These are phyloP conservation scores for Debaryomyces tyrocola DNA, from an alignment of 805 yeast genomes.

Conservation along the genomic window DNA sequence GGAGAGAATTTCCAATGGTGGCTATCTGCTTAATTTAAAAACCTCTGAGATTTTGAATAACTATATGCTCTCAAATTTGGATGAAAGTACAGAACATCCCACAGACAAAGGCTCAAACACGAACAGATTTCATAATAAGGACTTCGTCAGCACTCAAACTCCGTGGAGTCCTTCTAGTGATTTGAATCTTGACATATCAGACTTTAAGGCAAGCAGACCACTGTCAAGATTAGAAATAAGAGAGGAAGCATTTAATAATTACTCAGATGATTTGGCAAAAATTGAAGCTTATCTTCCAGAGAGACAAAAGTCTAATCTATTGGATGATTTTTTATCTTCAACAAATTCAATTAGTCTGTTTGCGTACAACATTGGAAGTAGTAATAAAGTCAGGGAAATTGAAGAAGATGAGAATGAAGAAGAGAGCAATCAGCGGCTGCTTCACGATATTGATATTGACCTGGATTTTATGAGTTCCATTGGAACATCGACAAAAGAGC, in stretches of 20 bases:
- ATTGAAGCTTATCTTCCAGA: conserved; percentile 27
- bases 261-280: conserved; percentile 36
- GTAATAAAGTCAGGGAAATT: neutral
- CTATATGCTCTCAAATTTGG: conserved; percentile 15
- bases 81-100: neutral
- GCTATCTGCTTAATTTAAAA: conserved; percentile 23
- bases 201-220: neutral
- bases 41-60: conserved; percentile 27
- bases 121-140: neutral
- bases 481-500: neutral
- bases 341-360: conserved; percentile 13
- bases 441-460: neutral
- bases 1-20: conserved; percentile 25
- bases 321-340: conserved; percentile 6
- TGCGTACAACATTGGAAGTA: conserved; percentile 8
- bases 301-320: conserved; percentile 9
- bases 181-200: neutral
- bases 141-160: too few species aligned
- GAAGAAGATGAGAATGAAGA: conserved; percentile 7
- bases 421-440: neutral
- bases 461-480: neutral
- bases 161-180: neutral
- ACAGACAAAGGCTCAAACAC: neutral
- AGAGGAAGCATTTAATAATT: conserved; percentile 21
- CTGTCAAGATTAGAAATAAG: neutral